Conservation (phyloP, 176 grass and related monocot genomes). For the Oryza glaberrima region DNA sequence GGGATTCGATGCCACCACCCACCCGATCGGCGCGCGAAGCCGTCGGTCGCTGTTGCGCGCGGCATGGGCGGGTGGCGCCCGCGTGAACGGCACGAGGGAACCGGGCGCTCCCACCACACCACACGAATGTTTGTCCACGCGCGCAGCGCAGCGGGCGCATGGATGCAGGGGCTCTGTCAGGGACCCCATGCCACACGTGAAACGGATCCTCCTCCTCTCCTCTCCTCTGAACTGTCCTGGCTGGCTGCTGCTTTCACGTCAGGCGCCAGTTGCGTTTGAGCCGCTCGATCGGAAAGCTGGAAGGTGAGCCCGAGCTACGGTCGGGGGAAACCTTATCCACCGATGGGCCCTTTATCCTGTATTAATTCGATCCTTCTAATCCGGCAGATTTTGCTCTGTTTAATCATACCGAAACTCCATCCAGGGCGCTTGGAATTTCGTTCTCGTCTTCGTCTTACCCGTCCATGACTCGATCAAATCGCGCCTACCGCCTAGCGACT, state of each 20-base stretch:
- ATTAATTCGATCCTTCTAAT: not conserved
- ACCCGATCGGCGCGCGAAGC: not conserved
- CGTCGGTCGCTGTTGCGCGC: not conserved
- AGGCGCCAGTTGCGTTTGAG: not conserved
- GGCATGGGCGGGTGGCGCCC: slow-evolving; percentile 7
- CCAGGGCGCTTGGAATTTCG: not conserved
- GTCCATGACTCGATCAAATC: not conserved
- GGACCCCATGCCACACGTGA: not conserved
- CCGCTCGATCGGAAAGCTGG: not conserved
- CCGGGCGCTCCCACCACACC: slow-evolving; percentile 14
- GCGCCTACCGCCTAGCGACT: not conserved
- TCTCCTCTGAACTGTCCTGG: no score
- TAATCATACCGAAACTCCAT: not conserved
- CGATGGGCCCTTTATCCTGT: not conserved
- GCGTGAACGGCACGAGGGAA: slow-evolving; percentile 40
- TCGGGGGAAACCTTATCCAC: not conserved
- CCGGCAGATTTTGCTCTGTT: not conserved
- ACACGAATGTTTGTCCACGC: slow-evolving; percentile 63
- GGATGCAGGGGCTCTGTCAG: not conserved
- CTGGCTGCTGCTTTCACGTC: not conserved
- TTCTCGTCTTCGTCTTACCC: not conserved
- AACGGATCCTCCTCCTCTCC: not conserved
- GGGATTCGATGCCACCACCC: not conserved
- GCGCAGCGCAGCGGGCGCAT: not conserved
- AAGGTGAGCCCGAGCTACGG: not conserved